Evolutionary conservation across 495 filamentous ascomycete genomes (phyloP), one percentile per base, ranked within the genome.

Genomic region (Bathelium albidoporum): DNA sequence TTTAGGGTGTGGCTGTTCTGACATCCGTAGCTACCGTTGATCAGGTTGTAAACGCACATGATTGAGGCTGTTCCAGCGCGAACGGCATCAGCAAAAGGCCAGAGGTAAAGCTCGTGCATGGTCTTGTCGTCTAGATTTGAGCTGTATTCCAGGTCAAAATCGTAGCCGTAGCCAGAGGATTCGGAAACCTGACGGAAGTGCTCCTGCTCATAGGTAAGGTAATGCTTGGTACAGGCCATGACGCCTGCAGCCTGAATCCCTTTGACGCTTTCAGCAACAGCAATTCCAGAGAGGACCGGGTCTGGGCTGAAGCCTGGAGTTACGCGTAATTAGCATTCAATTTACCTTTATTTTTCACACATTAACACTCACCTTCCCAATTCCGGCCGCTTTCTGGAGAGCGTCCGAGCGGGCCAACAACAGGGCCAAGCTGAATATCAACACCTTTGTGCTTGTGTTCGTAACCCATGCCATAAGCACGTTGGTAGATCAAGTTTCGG

Each of bases 11-110:
- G 85, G 43, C 87, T 90, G 77, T 87, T 88, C 59, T 82, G 79
- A 73, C 83, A 89, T 58, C 73, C 79, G 62, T 87, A 85, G 76
- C 80, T 85, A 78, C 88, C 87, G 77, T 89, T 89, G 72, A 86
- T 77, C 72, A 94, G 89, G 62, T 94, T 87, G 81, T 97, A 97
- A 14, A 88, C 89, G 78, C 93, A 97, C 94, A 98, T 97, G 66
- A 78, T 72, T 1, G 66, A 58, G 16, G 68, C 75, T 32, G 73
- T 76, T 16, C 75, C 75, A 62, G 75, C 74, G 32, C 71, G 71
- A 20, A 77, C 70, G 11, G 74, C 75, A 64, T 77, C 89, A 14
- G 88, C 89, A 65, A 90, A 91, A 20, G 89, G 89, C 84, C 94
- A 98, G 12, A 96, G 80, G 71, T 98, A 98, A 39, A 94, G 71